A percentile compares a stretch with the other conserved stretches of the same genome.
phyloP scores from a whole-genome alignment of 768 basidiomycete genomes.

The Lactarius akahatsu region DNA sequence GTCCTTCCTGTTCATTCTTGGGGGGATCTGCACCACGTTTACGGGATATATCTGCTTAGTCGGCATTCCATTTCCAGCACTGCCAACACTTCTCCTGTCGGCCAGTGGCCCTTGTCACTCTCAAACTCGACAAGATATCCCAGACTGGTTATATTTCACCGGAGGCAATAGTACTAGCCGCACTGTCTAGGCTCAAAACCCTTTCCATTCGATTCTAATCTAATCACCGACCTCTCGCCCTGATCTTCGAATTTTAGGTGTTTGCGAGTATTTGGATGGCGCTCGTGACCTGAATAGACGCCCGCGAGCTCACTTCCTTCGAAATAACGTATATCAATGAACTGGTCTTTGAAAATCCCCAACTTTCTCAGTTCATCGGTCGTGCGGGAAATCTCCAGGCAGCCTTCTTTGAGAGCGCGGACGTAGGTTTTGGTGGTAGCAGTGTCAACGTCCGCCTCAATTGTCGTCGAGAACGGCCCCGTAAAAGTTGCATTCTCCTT shows the following conservation, averaged over 20 bases:
- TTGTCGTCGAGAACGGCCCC: too few species aligned
- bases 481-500: too few species aligned
- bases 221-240: not conserved
- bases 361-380: too few species aligned
- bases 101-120: not conserved
- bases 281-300: not conserved
- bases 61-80: not conserved
- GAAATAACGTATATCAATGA: not conserved
- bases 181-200: not conserved
- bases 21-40: not conserved
- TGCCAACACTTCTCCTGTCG: not conserved
- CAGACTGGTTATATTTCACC: not conserved
- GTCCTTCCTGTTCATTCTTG: not conserved
- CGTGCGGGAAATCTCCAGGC: too few species aligned
- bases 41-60: not conserved
- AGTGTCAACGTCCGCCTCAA: too few species aligned
- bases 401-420: too few species aligned
- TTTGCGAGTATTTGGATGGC: not conserved
- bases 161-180: not conserved
- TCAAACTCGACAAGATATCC: not conserved
- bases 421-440: too few species aligned
- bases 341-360: too few species aligned
- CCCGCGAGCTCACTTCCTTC: not conserved
- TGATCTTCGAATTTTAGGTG: not conserved
- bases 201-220: not conserved